A percentile compares a stretch with the other conserved stretches of the same genome.
Conservation (phyloP, 768 basidiomycete species). For the Boletus tylopilopsis region DNA sequence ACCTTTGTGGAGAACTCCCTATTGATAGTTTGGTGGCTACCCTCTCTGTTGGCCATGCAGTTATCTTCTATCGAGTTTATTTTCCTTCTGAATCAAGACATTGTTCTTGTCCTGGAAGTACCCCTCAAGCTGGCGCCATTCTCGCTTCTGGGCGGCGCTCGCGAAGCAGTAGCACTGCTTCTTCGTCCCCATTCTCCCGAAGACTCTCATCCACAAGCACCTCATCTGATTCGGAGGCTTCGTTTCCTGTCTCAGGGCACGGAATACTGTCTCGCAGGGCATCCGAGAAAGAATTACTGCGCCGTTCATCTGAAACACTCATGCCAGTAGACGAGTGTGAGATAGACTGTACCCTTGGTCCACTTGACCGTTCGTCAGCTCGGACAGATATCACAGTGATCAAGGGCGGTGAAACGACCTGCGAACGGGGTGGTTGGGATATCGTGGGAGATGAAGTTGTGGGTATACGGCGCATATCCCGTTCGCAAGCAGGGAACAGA, state of each 20-base stretch:
- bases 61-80: conserved; percentile 64
- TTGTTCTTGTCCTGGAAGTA: conserved; percentile 61
- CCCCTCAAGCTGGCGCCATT: conserved; percentile 42
- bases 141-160: conserved; percentile 53
- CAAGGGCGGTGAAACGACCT: conserved; percentile 51
- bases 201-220: conserved; percentile 42
- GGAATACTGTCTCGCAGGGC: conserved; percentile 71
- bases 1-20: conserved; percentile 65
- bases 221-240: conserved; percentile 39
- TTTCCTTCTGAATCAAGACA: conserved; percentile 53
- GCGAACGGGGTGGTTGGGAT: conserved; percentile 81
- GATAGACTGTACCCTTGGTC: conserved; percentile 27
- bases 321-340: conserved; percentile 36
- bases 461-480: conserved; percentile 67
- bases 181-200: conserved; percentile 45
- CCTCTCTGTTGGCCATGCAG: conserved; percentile 59
- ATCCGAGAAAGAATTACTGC: conserved; percentile 61
- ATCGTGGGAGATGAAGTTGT: conserved; percentile 51
- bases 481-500: conserved; percentile 36
- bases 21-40: conserved; percentile 62
- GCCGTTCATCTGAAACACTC: conserved; percentile 46
- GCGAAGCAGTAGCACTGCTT: conserved; percentile 56
- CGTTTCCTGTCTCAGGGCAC: conserved; percentile 79
- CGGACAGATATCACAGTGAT: conserved; percentile 52
- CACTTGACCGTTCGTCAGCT: conserved; percentile 33